phyloP scores from a whole-genome alignment of 2,329 filamentous ascomycete species.

The Aspergillus pseudoviridinutans region DNA sequence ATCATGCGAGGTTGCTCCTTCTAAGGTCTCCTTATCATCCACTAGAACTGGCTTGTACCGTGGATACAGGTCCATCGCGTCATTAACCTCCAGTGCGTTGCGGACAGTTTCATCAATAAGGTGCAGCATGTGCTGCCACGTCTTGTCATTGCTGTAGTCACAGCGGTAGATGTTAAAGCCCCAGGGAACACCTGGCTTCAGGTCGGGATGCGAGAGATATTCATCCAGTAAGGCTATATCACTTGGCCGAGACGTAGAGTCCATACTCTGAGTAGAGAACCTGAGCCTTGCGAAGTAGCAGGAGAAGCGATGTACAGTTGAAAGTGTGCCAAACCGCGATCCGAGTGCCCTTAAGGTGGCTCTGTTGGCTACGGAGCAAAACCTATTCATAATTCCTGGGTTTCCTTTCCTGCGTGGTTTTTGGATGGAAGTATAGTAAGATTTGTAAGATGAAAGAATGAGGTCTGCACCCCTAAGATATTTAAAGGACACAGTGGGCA shows the following conservation, averaged over 20 bases:
- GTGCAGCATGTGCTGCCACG: slow-evolving; percentile 13
- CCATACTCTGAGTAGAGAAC: not conserved
- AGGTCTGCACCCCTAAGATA: too few relatives aligned
- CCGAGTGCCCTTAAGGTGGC: not conserved
- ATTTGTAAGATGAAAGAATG: too few relatives aligned
- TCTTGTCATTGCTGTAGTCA: slow-evolving; percentile 10
- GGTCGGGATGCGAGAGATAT: not conserved
- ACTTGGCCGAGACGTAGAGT: not conserved
- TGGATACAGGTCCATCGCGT: not conserved
- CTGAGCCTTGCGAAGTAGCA: not conserved
- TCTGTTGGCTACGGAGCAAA: not conserved
- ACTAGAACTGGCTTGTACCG: not conserved
- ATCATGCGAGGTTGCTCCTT: not conserved
- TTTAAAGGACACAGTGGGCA: too few relatives aligned
- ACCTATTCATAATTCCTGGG: not conserved
- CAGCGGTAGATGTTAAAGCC: slow-evolving; percentile 16
- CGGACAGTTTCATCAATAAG: slow-evolving; percentile 2
- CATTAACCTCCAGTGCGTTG: not conserved
- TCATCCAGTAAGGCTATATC: not conserved
- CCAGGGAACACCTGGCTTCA: slow-evolving; percentile 5
- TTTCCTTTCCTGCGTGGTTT: not conserved
- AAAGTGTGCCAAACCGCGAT: not conserved
- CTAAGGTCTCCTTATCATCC: not conserved
- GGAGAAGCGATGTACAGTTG: not conserved
- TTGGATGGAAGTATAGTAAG: not conserved